Base-by-base conservation (phyloP, 306 rosid genomes). In the Erythrophleum fordii region DNA sequence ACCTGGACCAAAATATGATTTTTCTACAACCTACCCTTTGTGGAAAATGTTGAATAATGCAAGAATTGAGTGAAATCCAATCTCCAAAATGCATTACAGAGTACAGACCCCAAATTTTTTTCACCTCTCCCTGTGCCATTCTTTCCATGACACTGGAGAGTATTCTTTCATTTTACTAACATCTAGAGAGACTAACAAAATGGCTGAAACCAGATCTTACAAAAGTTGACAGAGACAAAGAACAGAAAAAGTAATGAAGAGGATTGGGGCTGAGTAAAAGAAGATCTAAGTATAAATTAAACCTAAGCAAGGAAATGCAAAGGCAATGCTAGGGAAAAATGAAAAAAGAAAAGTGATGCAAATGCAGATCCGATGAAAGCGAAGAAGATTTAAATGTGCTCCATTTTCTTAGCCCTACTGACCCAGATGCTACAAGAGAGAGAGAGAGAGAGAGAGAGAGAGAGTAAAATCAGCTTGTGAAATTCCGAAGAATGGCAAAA, bases 131-230 rank as follows among this genome's bases (percentile, higher is more conserved):
- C 9, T 5, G 58, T 5, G 26, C 49, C 61, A 62, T 48, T 37
- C 39, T 46, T 52, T 56, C 1, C 34, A 31, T 1, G 4, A 31
- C 34, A 31, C 11, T 84, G 26, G n/a, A 81, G 29, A 81, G 14
- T 56, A 37, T 41, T 46, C 53, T 37, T 77, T 48, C 61, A 8
- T 65, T n/a, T 52, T 72, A 73, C 34, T 77, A 71, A 69, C 13
- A 74, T 77, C 61, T 39, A 77, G 16, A 73, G 42, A n/a, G 48
- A 49, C 45, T 42, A 75, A 49, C 70, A 55, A 28, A 69, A 69
- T 61, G 52, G 68, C 25, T 66, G 49, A 77, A 69, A 52, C 84
- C 86, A 87, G 93, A 92, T 90, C 91, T 87, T 86, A 56, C 49
- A 69, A 41, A 28, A 82, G 72, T 79, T 35, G 49, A 58, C 53